Base-by-base conservation (phyloP, 768 basidiomycete species). In the Hypholoma sublateritium region DNA sequence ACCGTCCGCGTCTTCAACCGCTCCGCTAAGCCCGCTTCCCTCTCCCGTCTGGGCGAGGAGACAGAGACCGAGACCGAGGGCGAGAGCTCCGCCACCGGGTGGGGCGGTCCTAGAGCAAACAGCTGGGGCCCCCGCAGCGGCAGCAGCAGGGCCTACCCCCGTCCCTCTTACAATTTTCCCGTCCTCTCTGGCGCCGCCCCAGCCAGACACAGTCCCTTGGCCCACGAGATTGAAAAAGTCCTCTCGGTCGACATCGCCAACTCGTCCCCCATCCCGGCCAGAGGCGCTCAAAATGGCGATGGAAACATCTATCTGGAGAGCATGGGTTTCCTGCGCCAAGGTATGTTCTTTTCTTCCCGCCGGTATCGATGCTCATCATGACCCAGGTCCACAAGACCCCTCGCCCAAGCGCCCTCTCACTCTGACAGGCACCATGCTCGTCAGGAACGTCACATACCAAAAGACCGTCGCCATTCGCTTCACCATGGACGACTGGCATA, bases 401-500 rank as follows among this genome's bases (percentile, higher is more conserved):
- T 22, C 25, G 9, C 57, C 61, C 0, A 28, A 43, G 5, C 53
- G 53, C 0, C 59, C 67, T 41, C 72, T 59, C 5, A 69, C 74
- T 0, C 79, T 97, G 13, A 74, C 79, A 2, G 96, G 96, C 5
- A 84, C 89, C 7, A 72, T 97, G 55, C 81, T 93, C 48, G 93
- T 94, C 17, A 83, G 87, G 62, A 98, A 98, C 69, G 62, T 97
- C 52, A 77, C 90, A 0, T 98, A 90, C 59, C 87, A 91, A 69
- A 98, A 98, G 73, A 78, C 82, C 50, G 87, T 98, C 45, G 86
- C 83, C 0, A 80, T 97, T 0, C 78, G 95, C 1, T 98, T 95
- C 69, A 98, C 96, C 1, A 77, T 96, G 46, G 96, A 98, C 70
- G 86, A 89, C 47, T 98, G 96, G 96, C 85, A 89, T 60, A 98